Evolutionary conservation across 306 rosid species (phyloP).

Genomic region (Argentina anserina): DNA sequence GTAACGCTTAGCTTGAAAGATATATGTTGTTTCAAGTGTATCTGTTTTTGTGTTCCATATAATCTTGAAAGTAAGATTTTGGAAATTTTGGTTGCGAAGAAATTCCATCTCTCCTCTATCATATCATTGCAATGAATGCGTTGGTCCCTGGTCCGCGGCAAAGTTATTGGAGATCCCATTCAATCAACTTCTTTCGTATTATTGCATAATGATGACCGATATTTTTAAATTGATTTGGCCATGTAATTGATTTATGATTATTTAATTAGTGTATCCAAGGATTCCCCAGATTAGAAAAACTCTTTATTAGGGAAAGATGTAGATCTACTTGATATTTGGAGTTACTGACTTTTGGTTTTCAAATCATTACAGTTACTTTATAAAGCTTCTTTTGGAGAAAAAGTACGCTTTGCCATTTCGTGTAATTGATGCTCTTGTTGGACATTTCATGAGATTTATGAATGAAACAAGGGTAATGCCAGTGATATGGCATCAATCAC

Average conservation of each 20-base stretch:
- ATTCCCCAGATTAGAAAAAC: background rate
- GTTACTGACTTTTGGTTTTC: slow-evolving; percentile 19
- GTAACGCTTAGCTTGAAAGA: slow-evolving; percentile 3
- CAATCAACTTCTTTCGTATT: background rate
- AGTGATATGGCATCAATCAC: slow-evolving; percentile 97
- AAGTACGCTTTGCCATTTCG: slow-evolving; percentile 88
- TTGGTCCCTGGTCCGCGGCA: background rate
- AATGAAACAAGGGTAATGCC: slow-evolving; percentile 75
- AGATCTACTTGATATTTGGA: background rate
- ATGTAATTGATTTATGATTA: background rate
- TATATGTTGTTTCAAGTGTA: too few relatives aligned
- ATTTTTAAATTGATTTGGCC: background rate
- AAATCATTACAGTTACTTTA: slow-evolving; percentile 71
- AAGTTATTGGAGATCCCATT: background rate
- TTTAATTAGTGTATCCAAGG: background rate
- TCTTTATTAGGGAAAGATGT: background rate
- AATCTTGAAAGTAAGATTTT: background rate
- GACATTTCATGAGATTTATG: slow-evolving; percentile 74
- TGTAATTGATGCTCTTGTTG: slow-evolving; percentile 72
- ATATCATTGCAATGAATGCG: background rate
- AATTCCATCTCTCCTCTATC: background rate
- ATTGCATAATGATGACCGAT: background rate
- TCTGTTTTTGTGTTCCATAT: background rate
- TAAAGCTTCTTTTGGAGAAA: slow-evolving; percentile 91
- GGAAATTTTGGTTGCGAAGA: background rate